A percentile compares a stretch with the other conserved stretches of the same genome.
Conservation (phyloP, 1,139 yeast species). For the Wickerhamomyces sp. region DNA sequence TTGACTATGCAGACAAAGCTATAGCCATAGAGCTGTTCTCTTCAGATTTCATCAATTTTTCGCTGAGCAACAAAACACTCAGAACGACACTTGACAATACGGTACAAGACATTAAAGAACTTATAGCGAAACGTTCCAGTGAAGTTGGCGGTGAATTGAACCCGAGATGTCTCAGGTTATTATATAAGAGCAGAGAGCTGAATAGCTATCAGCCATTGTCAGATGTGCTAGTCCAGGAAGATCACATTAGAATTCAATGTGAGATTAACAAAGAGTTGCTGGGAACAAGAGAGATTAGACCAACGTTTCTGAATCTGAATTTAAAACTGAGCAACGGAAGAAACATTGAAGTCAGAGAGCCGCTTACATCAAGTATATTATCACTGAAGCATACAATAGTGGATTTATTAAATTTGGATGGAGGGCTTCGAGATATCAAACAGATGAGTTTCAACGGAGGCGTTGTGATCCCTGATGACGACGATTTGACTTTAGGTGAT, state of each 20-base stretch:
- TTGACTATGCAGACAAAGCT: constrained; percentile 9
- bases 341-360: constrained; percentile 9
- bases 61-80: constrained; percentile 13
- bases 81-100: constrained; percentile 22
- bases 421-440: constrained; percentile 11
- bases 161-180: constrained; percentile 14
- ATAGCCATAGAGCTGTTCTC: constrained; percentile 16
- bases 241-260: constrained; percentile 2
- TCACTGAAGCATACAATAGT: constrained; percentile 13
- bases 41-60: constrained; percentile 12
- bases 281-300: constrained; percentile 4
- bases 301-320: constrained; percentile 14
- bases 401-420: constrained; percentile 9
- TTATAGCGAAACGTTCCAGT: constrained; percentile 17
- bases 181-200: constrained; percentile 3
- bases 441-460: constrained; percentile 18
- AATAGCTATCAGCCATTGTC: neutral
- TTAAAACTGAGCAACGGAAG: constrained; percentile 17
- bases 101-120: constrained; percentile 21
- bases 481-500: constrained; percentile 10
- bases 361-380: constrained; percentile 9
- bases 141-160: constrained; percentile 12
- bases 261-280: constrained; percentile 7
- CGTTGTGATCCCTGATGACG: constrained; percentile 4
- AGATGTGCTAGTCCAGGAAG: constrained; percentile 1